Conservation (phyloP, 305 asterid genomes). For the Fraxinus greggii region DNA sequence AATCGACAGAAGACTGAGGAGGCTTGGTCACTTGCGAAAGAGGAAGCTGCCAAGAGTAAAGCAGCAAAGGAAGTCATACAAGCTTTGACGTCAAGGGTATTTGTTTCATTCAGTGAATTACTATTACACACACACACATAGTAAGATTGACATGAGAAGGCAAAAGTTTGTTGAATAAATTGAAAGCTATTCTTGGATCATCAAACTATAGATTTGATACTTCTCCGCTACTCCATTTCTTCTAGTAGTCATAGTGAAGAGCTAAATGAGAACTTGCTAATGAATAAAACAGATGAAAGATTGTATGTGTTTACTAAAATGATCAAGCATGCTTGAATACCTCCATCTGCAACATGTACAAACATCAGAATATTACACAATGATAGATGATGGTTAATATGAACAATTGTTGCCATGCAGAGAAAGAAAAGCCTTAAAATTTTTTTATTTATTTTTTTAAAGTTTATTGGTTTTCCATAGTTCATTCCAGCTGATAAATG, state of each 20-base stretch:
- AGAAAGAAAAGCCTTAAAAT: background rate
- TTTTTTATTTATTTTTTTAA: background rate
- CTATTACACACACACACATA: background rate
- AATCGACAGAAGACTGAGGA: constrained; percentile 36
- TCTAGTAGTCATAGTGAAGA: background rate
- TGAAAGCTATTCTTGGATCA: background rate
- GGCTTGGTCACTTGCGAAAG: constrained; percentile 48
- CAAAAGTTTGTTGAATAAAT: background rate
- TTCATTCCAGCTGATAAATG: background rate
- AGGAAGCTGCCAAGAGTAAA: constrained; percentile 47
- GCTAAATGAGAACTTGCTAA: background rate
- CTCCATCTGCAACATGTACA: background rate
- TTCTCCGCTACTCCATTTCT: background rate
- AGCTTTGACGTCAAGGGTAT: constrained; percentile 48
- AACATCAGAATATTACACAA: background rate
- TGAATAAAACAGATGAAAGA: background rate
- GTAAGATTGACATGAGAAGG: background rate
- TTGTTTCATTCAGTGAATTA: background rate
- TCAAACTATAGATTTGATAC: background rate
- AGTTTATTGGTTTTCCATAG: background rate
- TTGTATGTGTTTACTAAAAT: background rate
- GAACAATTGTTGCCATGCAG: background rate
- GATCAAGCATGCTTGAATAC: background rate
- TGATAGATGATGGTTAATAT: background rate
- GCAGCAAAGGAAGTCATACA: constrained; percentile 50